Evolutionary conservation across 768 basidiomycete species (phyloP).

Genomic region (Hirschioporus abietinus): DNA sequence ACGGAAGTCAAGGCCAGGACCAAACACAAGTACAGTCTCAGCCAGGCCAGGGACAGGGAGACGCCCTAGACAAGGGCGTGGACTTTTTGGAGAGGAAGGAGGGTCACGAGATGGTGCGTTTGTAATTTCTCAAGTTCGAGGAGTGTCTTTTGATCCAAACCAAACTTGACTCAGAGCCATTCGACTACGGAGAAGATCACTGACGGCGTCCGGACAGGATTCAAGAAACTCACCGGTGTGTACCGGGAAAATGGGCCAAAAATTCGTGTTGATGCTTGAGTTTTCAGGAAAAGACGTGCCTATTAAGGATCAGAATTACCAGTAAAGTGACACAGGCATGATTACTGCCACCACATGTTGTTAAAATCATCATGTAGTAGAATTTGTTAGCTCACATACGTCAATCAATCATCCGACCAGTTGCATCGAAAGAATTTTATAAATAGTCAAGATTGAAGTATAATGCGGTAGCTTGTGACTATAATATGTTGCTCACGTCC

Average conservation of each 20-base stretch:
- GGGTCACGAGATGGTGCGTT: conserved; percentile 10
- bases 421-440: no score
- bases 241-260: not conserved
- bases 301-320: conserved; percentile 10
- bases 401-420: no score
- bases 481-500: no score
- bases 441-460: no score
- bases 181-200: no score
- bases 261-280: not conserved
- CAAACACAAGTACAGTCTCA: not conserved
- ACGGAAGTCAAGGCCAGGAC: not conserved
- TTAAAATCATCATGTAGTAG: not conserved
- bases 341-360: not conserved
- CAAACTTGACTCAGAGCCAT: no score
- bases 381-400: no score
- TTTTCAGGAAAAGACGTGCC: conserved; percentile 12
- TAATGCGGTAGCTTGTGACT: no score
- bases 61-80: conserved; percentile 12
- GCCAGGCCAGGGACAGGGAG: conserved; percentile 2
- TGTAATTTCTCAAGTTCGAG: no score
- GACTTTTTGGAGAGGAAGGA: conserved; percentile 10
- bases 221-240: no score
- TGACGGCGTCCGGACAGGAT: no score
- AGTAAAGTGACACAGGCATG: not conserved
- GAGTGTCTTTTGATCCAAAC: no score